These are phyloP conservation scores for Penicillium sclerotigenum DNA, from an alignment of 2,329 filamentous ascomycete species.

Conservation along the genomic window DNA sequence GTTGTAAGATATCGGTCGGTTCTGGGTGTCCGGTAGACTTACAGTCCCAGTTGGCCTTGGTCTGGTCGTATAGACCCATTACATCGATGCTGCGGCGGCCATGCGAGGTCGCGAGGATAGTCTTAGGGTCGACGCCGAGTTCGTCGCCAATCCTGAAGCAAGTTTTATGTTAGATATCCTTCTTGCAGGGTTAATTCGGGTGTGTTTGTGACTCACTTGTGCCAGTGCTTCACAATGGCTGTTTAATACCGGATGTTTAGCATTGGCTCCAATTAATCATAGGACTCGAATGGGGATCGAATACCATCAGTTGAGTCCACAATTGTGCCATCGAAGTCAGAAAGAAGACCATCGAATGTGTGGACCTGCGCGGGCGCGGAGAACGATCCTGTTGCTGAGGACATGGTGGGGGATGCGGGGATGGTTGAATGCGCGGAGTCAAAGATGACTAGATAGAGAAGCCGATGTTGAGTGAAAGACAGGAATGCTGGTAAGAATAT, in stretches of 20 bases:
- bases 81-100: slow-evolving; percentile 86
- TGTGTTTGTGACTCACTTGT: slow-evolving; percentile 45
- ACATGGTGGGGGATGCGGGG: slow-evolving; percentile 29
- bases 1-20: neutral
- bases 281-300: slow-evolving; percentile 2
- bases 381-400: slow-evolving; percentile 35
- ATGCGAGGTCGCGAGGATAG: slow-evolving; percentile 87
- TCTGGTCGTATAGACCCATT: slow-evolving; percentile 72
- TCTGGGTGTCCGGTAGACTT: slow-evolving; percentile 42
- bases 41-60: slow-evolving; percentile 93
- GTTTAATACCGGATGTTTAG: slow-evolving; percentile 48
- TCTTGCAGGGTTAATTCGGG: neutral
- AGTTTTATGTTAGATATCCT: neutral
- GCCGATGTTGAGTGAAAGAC: neutral
- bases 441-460: neutral
- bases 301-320: slow-evolving; percentile 48
- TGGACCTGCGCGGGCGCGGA: slow-evolving; percentile 40
- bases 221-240: slow-evolving; percentile 65
- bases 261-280: slow-evolving; percentile 47
- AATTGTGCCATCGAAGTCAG: slow-evolving; percentile 50
- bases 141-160: slow-evolving; percentile 59
- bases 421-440: neutral
- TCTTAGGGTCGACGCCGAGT: slow-evolving; percentile 76
- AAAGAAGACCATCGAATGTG: slow-evolving; percentile 45
- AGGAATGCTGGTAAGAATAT: neutral